Conservation (phyloP, 306 rosid genomes). For the Fragaria vesca region DNA sequence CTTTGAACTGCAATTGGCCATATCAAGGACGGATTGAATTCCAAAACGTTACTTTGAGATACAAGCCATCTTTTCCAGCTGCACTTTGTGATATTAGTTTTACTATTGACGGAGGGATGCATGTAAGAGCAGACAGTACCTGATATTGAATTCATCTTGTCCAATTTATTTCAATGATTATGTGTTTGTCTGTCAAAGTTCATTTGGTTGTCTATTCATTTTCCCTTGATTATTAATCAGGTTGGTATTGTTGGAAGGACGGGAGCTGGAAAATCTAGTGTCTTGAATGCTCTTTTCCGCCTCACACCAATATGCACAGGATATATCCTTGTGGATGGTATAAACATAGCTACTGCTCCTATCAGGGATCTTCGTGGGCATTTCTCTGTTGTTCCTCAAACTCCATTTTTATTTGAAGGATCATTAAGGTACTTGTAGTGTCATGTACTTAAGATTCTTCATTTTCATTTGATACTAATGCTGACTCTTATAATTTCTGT, state of each 20-base stretch:
- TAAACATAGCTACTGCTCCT: conserved; percentile 59
- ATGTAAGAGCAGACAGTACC: conserved; percentile 40
- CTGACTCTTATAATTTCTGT: not conserved
- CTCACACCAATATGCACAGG: conserved; percentile 73
- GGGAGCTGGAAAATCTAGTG: conserved; percentile 97
- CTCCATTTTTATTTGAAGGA: conserved; percentile 89
- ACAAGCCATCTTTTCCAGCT: conserved; percentile 77
- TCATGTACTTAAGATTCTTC: conserved; percentile 14
- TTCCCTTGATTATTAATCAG: conserved; percentile 41
- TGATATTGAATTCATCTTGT: not conserved
- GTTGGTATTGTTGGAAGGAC: conserved; percentile 96
- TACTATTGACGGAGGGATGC: conserved; percentile 70
- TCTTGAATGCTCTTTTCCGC: conserved; percentile 88
- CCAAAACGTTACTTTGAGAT: conserved; percentile 80
- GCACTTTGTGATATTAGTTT: conserved; percentile 76
- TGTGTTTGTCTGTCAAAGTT: not conserved
- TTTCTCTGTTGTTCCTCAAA: conserved; percentile 96
- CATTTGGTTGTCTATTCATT: conserved; percentile 14
- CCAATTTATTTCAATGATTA: not conserved
- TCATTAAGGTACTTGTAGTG: conserved; percentile 58
- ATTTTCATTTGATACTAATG: not conserved
- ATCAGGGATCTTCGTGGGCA: conserved; percentile 76
- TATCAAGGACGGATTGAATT: conserved; percentile 72
- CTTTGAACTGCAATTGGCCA: conserved; percentile 70
- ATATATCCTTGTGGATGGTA: conserved; percentile 64